Percentiles rank a stretch among this genome's conserved stretches.
phyloP scores from a whole-genome alignment of 345 rosid genomes.

The Acer saccharum region DNA sequence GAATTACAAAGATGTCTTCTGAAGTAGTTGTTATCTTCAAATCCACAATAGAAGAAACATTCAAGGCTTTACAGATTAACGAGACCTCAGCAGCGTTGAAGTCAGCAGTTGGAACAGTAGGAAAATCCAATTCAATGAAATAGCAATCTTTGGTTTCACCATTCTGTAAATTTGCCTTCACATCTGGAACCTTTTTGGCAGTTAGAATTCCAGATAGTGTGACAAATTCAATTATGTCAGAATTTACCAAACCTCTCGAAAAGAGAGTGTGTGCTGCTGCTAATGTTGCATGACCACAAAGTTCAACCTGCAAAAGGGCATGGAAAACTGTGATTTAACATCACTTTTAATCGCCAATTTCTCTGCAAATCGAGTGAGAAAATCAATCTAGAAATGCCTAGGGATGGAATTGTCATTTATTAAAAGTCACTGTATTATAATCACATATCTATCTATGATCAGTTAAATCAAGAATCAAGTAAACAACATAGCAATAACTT shows the following conservation, averaged over 20 bases:
- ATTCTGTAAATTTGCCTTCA: slow-evolving; percentile 20
- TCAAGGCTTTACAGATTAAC: slow-evolving; percentile 50
- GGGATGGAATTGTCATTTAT: background rate
- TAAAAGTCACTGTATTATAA: background rate
- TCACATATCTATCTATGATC: no score
- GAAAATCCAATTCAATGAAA: slow-evolving; percentile 62
- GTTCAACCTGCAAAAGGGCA: slow-evolving; percentile 49
- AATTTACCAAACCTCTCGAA: slow-evolving; percentile 46
- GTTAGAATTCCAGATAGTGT: slow-evolving; percentile 68
- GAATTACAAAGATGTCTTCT: slow-evolving; percentile 51
- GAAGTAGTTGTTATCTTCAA: slow-evolving; percentile 42
- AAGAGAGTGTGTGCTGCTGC: slow-evolving; percentile 79
- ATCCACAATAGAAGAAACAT: slow-evolving; percentile 52
- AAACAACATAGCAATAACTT: no score
- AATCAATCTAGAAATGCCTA: background rate
- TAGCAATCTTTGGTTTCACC: slow-evolving; percentile 36
- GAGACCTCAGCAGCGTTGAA: slow-evolving; percentile 31
- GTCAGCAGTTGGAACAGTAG: slow-evolving; percentile 38
- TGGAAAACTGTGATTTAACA: background rate
- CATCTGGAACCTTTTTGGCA: slow-evolving; percentile 53
- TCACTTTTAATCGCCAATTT: background rate
- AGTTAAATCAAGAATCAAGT: no score
- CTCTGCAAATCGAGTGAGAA: background rate
- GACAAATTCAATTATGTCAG: slow-evolving; percentile 60
- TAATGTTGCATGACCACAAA: slow-evolving; percentile 89